These are phyloP conservation scores for Populus tomentosa DNA, from an alignment of 441 rosid species.

Conservation along the genomic window DNA sequence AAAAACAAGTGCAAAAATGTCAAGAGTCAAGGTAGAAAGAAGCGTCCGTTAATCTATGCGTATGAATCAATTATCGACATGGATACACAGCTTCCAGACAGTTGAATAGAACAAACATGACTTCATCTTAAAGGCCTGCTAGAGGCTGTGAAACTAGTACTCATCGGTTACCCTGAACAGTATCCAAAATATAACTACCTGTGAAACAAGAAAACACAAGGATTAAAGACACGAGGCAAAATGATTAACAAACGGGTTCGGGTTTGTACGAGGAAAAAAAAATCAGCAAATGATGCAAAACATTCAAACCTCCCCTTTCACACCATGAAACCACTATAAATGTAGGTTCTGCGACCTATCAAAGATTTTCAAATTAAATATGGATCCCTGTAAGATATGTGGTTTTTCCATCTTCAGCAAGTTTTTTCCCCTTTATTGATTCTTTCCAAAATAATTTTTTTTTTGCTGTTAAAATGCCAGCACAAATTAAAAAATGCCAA, in stretches of 20 bases:
- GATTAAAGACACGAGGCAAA: not conserved
- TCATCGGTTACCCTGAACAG: constrained; percentile 2
- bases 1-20: not conserved
- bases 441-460: not conserved
- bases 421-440: not conserved
- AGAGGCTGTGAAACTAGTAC: not conserved
- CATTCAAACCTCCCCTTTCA: no score
- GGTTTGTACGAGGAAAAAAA: not conserved
- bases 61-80: not conserved
- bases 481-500: not conserved
- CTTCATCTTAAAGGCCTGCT: not conserved
- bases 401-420: not conserved
- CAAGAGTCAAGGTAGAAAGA: not conserved
- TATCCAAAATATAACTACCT: not conserved
- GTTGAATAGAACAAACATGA: not conserved
- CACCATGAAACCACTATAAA: no score
- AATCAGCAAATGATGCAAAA: no score
- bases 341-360: not conserved
- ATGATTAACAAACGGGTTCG: not conserved
- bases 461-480: not conserved
- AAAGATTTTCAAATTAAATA: not conserved
- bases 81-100: not conserved
- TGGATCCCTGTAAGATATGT: not conserved
- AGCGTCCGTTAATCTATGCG: not conserved
- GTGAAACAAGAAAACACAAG: not conserved